Base-by-base conservation (phyloP, 2,329 filamentous ascomycete species). In the Arthroderma sp. region DNA sequence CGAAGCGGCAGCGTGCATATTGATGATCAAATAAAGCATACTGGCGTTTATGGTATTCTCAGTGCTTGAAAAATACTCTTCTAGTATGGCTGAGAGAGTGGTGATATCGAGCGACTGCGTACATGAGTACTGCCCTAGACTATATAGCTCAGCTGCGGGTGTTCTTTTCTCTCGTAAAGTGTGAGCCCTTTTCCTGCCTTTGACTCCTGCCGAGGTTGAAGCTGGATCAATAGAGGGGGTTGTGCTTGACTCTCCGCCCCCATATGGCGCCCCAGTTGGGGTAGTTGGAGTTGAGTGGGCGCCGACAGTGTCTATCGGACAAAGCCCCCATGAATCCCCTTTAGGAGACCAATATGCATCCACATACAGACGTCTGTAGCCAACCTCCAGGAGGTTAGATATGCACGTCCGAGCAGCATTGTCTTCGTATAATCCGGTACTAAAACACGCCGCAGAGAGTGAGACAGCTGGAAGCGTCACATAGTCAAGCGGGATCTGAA, bases 261-360 rank as follows among this genome's bases (percentile, higher is more conserved):
- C 11, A 15, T 19, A 23, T 13, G 41, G 23, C 41, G 21, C 23
- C 2, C 21, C 15, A 15, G 19, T 47, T 9, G 61, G 33, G 25
- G 58, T 56, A 31, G 31, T 33, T 35, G 56, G 39, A 19, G 28
- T 28, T 23, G 28, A 13, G 11, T 23, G 64, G 60, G 66, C 61
- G 31, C 61, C 64, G 4, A 61, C 53, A 31, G 60, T 60, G 56
- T 64, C 63, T 1, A 79, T 79, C 0, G 83, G 83, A 65, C 83
- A 86, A 17, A 86, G 74, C 54, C 74, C 79, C 81, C 83, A 86
- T 41, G 73, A 65, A 33, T 68, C 69, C 28, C 76, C 74, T 31
- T 70, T 73, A 23, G 75, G 64, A 61, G 85, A 82, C 83, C 83
- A 86, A 64, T 83, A 86, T 11, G 84, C 63, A 66, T 86, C 83